Evolutionary conservation across 257 asterid genomes (phyloP).

Genomic region (Henckelia pumila): DNA sequence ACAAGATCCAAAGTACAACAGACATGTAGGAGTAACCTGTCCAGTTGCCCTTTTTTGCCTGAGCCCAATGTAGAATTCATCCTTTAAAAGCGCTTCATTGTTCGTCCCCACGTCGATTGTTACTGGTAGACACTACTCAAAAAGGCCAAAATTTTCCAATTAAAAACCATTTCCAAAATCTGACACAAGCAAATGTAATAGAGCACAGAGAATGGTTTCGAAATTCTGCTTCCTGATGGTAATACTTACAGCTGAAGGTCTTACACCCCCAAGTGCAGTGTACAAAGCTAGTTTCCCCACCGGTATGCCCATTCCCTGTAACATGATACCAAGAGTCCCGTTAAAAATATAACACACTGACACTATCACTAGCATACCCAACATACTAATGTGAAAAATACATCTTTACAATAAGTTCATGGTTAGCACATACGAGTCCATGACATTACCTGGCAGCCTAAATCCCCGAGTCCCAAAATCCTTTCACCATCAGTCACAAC

Average conservation of each 20-base stretch:
- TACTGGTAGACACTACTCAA: conserved; percentile 71
- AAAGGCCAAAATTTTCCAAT: conserved; percentile 17
- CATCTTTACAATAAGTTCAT: background rate
- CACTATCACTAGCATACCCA: too few species aligned
- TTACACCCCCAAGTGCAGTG: conserved; percentile 90
- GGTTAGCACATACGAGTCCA: background rate
- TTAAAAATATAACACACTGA: too few species aligned
- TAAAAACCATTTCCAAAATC: conserved; percentile 1
- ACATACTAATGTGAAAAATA: background rate
- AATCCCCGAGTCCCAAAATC: conserved; percentile 96
- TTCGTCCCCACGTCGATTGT: conserved; percentile 96
- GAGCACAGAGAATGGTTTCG: background rate
- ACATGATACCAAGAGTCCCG: conserved; percentile 20
- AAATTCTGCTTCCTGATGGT: background rate
- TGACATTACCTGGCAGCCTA: conserved; percentile 75
- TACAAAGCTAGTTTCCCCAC: conserved; percentile 91
- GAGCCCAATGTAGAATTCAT: conserved; percentile 94
- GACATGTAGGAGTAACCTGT: conserved; percentile 40
- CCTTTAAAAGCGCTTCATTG: conserved; percentile 66
- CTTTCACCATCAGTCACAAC: conserved; percentile 98
- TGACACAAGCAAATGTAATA: background rate
- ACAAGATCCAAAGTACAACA: background rate
- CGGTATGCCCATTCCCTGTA: conserved; percentile 96
- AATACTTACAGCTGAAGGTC: conserved; percentile 85
- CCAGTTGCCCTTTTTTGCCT: conserved; percentile 81